Evolutionary conservation across 768 basidiomycete genomes (phyloP), one percentile per base, ranked within the genome.

Genomic region (Pleurotus giganteus): DNA sequence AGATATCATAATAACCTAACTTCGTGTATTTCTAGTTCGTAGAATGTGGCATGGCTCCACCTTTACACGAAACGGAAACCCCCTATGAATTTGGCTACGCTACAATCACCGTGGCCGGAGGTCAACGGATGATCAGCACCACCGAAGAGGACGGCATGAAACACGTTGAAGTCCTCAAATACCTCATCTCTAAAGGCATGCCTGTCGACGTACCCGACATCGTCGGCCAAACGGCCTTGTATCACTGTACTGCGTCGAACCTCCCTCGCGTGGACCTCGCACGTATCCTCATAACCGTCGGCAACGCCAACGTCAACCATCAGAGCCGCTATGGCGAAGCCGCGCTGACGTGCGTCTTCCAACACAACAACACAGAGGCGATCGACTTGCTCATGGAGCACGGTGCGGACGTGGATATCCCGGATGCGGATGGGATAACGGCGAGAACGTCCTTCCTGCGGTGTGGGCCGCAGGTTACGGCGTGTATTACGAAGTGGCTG

Each of bases 241-340:
- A 78, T 44, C 81, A 82, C 60, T 67, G 71, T 0, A 72, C 73
- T 6, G 71, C 70, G 4, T 65, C 67, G 0, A 60, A 61, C 0
- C 17, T 43, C 1, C 62, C 66, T 0, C 60, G 68, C 24, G 41
- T 65, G 6, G 66, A 70, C 9, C 62, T 81, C 17, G 64, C 68
- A 0, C 71, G 71, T 12, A 56, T 67, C 13, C 66, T 85, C 21
- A 55, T 84, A n/a, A 64, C 71, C 53, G 64, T 67, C 11, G 79
- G 78, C 2, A 49, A 49, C 6, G 82, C 80, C 3, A 70, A 82
- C 55, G 71, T 76, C 6, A 75, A 85, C 58, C 68, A 71, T 4
- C 79, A 71, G 57, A 78, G 78, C 47, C 72, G 74, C 12, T 81
- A 76, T 53, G 82, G 82, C 1, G 73, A 73, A 52, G 72, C 78